Base-by-base conservation (phyloP, 2,329 filamentous ascomycete genomes). In the Ceratocystis huliohia region DNA sequence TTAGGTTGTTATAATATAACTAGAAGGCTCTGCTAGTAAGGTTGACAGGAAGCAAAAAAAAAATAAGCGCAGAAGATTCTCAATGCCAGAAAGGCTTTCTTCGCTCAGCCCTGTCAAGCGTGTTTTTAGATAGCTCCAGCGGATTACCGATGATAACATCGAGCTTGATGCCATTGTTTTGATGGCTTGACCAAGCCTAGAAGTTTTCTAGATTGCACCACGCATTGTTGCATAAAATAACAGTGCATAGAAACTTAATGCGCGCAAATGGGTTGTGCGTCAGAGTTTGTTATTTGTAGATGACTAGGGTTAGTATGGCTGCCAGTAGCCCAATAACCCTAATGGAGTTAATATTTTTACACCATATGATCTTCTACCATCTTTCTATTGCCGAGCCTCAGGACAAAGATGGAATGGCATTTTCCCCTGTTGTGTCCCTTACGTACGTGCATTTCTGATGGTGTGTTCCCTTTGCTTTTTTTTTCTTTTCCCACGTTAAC, bases 251-350 rank as follows among this genome's bases (percentile, higher is more conserved):
- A 7, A 57, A 15, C 30, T 57, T 57, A 30, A 53, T 53, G 48
- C 30, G 28, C 22, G 53, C 22, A 13, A 17, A 3, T 17, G 10
- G 53, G 7, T 30, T 57, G 25, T 57, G 53, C 53, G 13, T 17
- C 6, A 10, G 20, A 20, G 22, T 2, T 20, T 25, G 48, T 48
- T 20, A 22, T 10, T 22, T 50, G 48, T 20, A 4, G 7, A 41
- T 0, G 0, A 0, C 1, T 48, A 48, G 48, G 48, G 17, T 50
- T 50, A 25, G 2, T 7, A 1, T 2, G 46, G 17, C 15, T 22
- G 8, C 33, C 2, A 1, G 3, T 1, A 3, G 8, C 2, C 1
- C 1, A 1, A 0, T 41, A 41, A 41, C 10, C 37, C 37, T 41
- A 41, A 3, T 15, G 10, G 0, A 10, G 1, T 41, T 5, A 4